Percentiles rank a stretch among this genome's conserved stretches.
Evolutionary conservation across 1,284 basidiomycete species (phyloP).

Genomic region (Heterobasidion annosum): DNA sequence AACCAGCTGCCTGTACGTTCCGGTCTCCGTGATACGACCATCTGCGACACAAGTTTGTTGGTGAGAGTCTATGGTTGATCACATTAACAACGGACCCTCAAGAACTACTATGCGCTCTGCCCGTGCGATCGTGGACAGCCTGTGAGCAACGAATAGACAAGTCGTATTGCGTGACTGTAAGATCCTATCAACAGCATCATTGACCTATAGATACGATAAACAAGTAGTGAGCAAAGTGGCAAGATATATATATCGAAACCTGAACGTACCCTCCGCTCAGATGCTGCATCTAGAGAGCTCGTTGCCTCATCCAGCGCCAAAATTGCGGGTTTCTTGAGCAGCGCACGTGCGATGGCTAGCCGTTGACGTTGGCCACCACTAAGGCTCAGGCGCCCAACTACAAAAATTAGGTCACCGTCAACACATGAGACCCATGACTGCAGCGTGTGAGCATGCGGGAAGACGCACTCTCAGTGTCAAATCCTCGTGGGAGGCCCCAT

Average conservation of each 20-base stretch:
- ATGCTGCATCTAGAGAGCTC: constrained; percentile 80
- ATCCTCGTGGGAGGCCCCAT: constrained; percentile 82
- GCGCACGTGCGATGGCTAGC: constrained; percentile 71
- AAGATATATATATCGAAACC: not conserved
- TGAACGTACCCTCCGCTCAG: constrained; percentile 60
- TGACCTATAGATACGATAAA: constrained; percentile 41
- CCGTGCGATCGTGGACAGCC: constrained; percentile 76
- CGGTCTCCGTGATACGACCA: constrained; percentile 77
- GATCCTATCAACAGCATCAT: constrained; percentile 88
- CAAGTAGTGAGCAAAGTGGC: constrained; percentile 1
- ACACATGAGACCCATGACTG: not conserved
- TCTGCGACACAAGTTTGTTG: constrained; percentile 26
- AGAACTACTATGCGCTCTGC: constrained; percentile 84
- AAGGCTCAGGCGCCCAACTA: constrained; percentile 67
- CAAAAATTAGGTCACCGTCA: not conserved
- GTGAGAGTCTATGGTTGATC: not conserved
- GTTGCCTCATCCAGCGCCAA: constrained; percentile 80
- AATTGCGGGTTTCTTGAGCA: constrained; percentile 80
- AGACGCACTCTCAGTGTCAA: constrained; percentile 61
- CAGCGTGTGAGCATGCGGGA: no score
- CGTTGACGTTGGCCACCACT: constrained; percentile 62
- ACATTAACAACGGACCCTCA: constrained; percentile 48
- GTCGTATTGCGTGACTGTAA: constrained; percentile 71
- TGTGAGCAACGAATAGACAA: constrained; percentile 84
- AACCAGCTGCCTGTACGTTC: constrained; percentile 75